Conservation (phyloP, 257 asterid species). For the Solanum paucissectum region DNA sequence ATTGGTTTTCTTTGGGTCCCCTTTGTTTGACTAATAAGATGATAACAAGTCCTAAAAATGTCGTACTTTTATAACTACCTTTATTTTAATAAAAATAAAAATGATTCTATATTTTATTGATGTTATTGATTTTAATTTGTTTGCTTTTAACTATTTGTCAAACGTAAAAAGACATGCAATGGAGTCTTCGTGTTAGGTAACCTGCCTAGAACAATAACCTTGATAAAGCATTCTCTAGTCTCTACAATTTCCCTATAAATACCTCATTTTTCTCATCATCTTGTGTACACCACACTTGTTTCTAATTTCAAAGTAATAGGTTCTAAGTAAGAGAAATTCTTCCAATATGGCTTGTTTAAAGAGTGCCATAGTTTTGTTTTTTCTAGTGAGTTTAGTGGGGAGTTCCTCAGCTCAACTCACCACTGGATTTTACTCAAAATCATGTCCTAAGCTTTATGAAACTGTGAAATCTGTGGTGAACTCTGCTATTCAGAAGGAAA, state of each 20-base stretch:
- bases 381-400: slow-evolving; percentile 24
- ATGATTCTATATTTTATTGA: background rate
- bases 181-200: slow-evolving; percentile 53
- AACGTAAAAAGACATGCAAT: slow-evolving; percentile 36
- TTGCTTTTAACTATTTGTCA: slow-evolving; percentile 7
- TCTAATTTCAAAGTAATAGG: background rate
- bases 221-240: background rate
- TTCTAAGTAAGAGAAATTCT: background rate
- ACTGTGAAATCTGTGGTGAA: slow-evolving; percentile 39
- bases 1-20: background rate
- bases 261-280: background rate
- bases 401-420: slow-evolving; percentile 68
- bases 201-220: slow-evolving; percentile 33
- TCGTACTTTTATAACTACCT: background rate
- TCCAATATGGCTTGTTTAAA: slow-evolving; percentile 40
- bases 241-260: slow-evolving; percentile 20
- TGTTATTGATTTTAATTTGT: background rate
- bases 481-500: slow-evolving; percentile 50
- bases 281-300: slow-evolving; percentile 8
- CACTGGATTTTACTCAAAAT: slow-evolving; percentile 35
- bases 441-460: slow-evolving; percentile 51
- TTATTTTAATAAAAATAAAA: background rate
- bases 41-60: background rate
- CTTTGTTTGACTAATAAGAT: slow-evolving; percentile 12
- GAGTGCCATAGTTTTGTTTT: slow-evolving; percentile 18